Evolutionary conservation across 441 rosid species (phyloP).

Genomic region (Syzygium syzygioides): DNA sequence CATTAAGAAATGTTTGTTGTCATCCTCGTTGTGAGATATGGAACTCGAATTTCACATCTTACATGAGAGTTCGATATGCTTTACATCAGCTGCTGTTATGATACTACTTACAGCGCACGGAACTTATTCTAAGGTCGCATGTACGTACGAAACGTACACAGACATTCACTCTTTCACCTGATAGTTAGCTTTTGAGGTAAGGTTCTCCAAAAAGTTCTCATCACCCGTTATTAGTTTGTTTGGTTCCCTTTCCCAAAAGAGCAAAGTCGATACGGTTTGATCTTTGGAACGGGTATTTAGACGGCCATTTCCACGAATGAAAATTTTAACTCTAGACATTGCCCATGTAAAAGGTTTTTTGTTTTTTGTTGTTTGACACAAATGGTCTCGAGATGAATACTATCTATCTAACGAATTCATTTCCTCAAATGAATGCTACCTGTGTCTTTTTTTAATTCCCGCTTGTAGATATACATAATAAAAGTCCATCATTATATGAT

Average conservation of each 20-base stretch:
- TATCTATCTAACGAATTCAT: background rate
- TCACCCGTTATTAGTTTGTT: background rate
- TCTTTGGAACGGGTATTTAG: background rate
- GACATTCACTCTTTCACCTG: background rate
- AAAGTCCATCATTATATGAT: background rate
- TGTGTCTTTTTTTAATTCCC: background rate
- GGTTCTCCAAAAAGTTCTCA: background rate
- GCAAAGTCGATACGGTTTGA: background rate
- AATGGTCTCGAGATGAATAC: background rate
- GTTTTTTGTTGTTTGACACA: background rate
- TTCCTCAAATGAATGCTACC: background rate
- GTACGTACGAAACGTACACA: background rate
- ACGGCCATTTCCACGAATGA: background rate
- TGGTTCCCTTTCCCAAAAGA: background rate
- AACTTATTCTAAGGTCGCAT: background rate
- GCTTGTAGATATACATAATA: background rate
- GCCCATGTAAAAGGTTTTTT: background rate
- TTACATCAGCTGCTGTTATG: background rate
- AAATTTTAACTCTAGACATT: background rate
- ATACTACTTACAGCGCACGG: background rate
- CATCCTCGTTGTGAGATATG: background rate
- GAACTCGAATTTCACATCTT: background rate
- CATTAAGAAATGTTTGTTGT: background rate
- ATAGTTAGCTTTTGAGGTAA: background rate
- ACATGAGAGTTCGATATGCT: background rate